Evolutionary conservation across 139 green algal genomes (phyloP).

Genomic region (Ettlia oleoabundans): DNA sequence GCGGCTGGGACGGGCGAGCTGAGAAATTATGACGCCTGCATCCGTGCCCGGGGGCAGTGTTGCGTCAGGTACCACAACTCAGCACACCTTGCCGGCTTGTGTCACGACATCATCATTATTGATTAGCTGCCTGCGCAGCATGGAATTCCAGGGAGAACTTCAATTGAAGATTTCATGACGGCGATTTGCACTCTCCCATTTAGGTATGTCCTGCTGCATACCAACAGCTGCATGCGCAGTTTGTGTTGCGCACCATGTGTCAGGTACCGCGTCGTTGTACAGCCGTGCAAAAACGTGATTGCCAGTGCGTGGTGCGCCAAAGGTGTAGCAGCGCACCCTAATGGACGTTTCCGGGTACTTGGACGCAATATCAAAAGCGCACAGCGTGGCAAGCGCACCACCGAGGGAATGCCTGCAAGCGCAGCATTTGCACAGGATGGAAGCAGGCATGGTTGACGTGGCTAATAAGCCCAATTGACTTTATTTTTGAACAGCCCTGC

Average conservation of each 20-base stretch:
- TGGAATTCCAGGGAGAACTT: too few species aligned
- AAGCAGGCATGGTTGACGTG: too few species aligned
- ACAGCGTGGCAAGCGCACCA: constrained; percentile 55
- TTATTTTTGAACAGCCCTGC: too few species aligned
- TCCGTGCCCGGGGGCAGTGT: too few species aligned
- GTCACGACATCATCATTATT: neutral
- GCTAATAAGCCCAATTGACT: too few species aligned
- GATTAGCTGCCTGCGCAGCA: neutral
- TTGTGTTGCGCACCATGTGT: constrained; percentile 63
- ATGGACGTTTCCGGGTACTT: neutral
- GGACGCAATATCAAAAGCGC: constrained; percentile 38
- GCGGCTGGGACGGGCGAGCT: too few species aligned
- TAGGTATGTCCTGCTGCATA: too few species aligned
- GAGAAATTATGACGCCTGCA: too few species aligned
- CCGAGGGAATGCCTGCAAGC: constrained; percentile 51
- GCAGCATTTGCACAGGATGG: neutral
- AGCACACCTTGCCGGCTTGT: neutral
- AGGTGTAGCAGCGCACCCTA: constrained; percentile 37
- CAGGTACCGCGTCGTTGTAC: constrained; percentile 53
- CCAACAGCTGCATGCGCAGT: too few species aligned
- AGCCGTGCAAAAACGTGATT: constrained; percentile 67
- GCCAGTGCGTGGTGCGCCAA: constrained; percentile 67
- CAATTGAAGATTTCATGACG: too few species aligned
- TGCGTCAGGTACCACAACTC: neutral
- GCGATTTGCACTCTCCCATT: too few species aligned